These are phyloP conservation scores for Linnemannia hyalina DNA, from an alignment of 192 early-diverging fungal genomes.

Conservation along the genomic window DNA sequence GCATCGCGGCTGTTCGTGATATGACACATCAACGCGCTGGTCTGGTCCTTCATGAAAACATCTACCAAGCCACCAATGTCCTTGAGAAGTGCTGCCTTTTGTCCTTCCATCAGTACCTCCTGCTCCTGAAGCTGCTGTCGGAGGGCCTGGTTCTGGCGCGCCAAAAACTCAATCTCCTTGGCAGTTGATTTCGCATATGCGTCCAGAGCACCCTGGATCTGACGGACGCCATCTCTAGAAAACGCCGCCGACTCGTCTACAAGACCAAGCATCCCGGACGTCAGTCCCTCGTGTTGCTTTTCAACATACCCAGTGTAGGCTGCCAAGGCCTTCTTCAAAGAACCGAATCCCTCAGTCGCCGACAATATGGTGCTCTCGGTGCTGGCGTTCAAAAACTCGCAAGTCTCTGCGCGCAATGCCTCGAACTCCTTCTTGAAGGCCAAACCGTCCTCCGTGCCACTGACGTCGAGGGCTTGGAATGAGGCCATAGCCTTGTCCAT, in stretches of 20 bases:
- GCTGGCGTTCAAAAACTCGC: constrained; percentile 30
- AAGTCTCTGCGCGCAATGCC: constrained; percentile 19
- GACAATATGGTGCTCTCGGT: constrained; percentile 19
- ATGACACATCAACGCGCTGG: constrained; percentile 27
- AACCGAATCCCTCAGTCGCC: constrained; percentile 33
- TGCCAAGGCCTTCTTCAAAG: constrained; percentile 17
- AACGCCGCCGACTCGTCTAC: constrained; percentile 32
- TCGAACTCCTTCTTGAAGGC: constrained; percentile 46
- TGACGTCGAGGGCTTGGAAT: constrained; percentile 14
- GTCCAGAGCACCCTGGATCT: constrained; percentile 23
- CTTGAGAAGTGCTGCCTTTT: constrained; percentile 15
- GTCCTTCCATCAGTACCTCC: constrained; percentile 5
- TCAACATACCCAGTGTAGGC: constrained; percentile 17
- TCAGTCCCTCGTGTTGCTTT: constrained; percentile 17
- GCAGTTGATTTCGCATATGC: constrained; percentile 23
- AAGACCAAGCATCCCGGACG: constrained; percentile 1
- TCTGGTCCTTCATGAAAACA: constrained; percentile 26
- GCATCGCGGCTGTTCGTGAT: constrained; percentile 12
- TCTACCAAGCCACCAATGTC: constrained; percentile 38
- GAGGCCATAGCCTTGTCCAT: constrained; percentile 19
- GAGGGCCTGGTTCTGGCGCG: constrained; percentile 29
- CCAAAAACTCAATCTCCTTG: constrained; percentile 30
- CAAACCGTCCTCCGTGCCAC: constrained; percentile 12
- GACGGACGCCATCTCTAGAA: constrained; percentile 16
- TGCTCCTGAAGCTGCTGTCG: constrained; percentile 29